Conservation (phyloP, 1,139 yeast species). For the Saccharomycopsis crataegensis region DNA sequence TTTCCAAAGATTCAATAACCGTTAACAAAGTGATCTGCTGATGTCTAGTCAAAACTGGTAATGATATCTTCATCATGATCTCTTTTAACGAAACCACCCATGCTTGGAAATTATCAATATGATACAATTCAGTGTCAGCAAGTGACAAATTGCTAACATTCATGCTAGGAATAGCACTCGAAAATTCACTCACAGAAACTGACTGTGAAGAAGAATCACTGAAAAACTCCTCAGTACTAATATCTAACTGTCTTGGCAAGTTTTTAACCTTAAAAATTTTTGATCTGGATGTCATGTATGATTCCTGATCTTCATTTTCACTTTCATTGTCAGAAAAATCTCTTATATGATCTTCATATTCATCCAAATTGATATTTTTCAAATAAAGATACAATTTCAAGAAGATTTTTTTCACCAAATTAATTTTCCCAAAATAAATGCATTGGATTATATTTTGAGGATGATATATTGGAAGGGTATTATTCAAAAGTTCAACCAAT, state of each 20-base stretch:
- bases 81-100: constrained; percentile 40
- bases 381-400: constrained; percentile 36
- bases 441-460: constrained; percentile 84
- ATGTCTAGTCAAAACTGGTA: constrained; percentile 83
- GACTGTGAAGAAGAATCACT: background rate
- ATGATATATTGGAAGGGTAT: constrained; percentile 85
- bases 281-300: background rate
- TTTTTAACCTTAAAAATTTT: constrained; percentile 6
- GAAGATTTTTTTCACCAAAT: constrained; percentile 52
- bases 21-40: constrained; percentile 80
- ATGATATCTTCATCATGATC: constrained; percentile 52
- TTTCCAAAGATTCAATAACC: constrained; percentile 55
- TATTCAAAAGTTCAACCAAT: constrained; percentile 70
- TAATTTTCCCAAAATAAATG: constrained; percentile 54
- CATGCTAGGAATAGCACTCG: background rate
- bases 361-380: constrained; percentile 26
- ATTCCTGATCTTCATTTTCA: background rate
- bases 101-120: constrained; percentile 6
- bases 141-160: background rate
- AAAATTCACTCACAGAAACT: background rate
- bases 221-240: constrained; percentile 13
- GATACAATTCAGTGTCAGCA: constrained; percentile 35
- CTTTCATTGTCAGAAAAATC: constrained; percentile 16
- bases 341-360: constrained; percentile 20
- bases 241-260: constrained; percentile 13